A percentile compares a stretch with the other conserved stretches of the same genome.
These are phyloP conservation scores for Hypoxylon sp. DNA, from an alignment of 2,329 filamentous ascomycete genomes.

Conservation along the genomic window DNA sequence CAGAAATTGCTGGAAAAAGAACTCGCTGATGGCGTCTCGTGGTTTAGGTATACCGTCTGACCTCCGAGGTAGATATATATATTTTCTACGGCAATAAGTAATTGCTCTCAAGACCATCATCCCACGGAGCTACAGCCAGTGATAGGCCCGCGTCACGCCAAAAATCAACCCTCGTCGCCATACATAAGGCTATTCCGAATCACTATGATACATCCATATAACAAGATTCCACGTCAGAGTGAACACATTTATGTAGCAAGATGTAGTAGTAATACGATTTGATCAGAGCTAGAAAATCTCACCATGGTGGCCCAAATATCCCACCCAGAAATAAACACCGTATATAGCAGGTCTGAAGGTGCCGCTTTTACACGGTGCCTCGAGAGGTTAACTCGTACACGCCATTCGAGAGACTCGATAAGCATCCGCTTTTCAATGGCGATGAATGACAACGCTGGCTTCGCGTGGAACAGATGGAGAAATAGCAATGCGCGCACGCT, in stretches of 20 bases:
- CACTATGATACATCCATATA: constrained; percentile 6
- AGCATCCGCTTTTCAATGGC: constrained; percentile 5
- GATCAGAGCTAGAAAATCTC: constrained; percentile 35
- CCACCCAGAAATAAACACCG: constrained; percentile 11
- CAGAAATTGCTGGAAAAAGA: constrained; percentile 50
- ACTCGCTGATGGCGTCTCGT: constrained; percentile 50
- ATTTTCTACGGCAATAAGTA: constrained; percentile 5
- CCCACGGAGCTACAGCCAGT: constrained; percentile 1
- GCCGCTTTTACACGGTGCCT: neutral
- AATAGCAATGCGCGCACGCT: constrained; percentile 33
- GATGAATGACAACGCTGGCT: constrained; percentile 13
- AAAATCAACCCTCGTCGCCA: neutral
- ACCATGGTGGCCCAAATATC: constrained; percentile 21
- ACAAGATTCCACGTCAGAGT: neutral
- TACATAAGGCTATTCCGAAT: constrained; percentile 7
- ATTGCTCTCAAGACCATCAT: constrained; percentile 3
- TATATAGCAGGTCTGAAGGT: constrained; percentile 6
- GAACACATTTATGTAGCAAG: constrained; percentile 1
- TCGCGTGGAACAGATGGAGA: constrained; percentile 13
- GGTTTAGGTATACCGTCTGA: constrained; percentile 51
- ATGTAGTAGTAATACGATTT: constrained; percentile 22
- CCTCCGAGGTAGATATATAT: neutral
- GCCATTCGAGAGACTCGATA: constrained; percentile 8
- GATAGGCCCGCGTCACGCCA: neutral
- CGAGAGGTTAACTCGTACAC: neutral